Conservation (phyloP, 345 rosid species). For the Limnanthes douglasii region DNA sequence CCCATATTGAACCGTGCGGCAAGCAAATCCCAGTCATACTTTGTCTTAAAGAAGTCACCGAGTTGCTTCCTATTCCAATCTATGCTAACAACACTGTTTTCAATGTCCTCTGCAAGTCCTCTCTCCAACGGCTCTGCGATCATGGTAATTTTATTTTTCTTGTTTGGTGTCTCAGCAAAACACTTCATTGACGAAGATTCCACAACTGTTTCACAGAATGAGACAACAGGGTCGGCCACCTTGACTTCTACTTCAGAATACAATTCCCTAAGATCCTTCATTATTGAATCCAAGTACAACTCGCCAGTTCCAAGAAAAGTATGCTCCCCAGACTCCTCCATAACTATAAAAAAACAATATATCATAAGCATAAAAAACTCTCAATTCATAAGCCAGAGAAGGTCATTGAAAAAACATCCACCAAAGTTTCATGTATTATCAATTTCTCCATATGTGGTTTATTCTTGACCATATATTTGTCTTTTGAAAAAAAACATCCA, state of each 20-base stretch:
- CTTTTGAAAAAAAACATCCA: too few species aligned
- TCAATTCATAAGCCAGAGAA: too few species aligned
- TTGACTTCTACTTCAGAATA: constrained; percentile 99
- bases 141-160: constrained; percentile 95
- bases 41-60: constrained; percentile 88
- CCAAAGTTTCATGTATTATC: too few species aligned
- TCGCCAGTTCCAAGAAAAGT: constrained; percentile 95
- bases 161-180: constrained; percentile 98
- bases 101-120: constrained; percentile 95
- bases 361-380: too few species aligned
- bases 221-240: constrained; percentile 98
- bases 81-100: constrained; percentile 71
- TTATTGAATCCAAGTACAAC: constrained; percentile 84
- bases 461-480: too few species aligned
- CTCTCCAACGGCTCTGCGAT: constrained; percentile 95
- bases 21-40: constrained; percentile 94
- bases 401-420: too few species aligned
- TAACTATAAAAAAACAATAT: too few species aligned
- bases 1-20: constrained; percentile 98
- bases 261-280: constrained; percentile 98
- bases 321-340: constrained; percentile 99
- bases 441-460: too few species aligned
- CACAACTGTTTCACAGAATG: constrained; percentile 97
- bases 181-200: constrained; percentile 97
- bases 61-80: constrained; percentile 82